Base-by-base conservation (phyloP, 2,329 filamentous ascomycete species). In the Tolypocladium album region DNA sequence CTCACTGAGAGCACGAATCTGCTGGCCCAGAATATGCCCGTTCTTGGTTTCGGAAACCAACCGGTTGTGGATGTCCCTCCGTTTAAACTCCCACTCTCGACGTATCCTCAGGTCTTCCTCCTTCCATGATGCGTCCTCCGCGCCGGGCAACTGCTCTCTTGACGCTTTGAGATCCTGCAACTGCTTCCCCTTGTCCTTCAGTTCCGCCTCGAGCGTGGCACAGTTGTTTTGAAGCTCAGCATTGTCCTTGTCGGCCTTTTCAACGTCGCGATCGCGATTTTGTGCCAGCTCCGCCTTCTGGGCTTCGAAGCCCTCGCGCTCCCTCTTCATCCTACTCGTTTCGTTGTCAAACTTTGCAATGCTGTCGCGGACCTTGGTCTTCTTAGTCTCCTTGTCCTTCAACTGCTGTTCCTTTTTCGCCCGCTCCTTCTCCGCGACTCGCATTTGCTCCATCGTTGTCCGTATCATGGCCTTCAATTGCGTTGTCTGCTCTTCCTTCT, bases 401-500 rank as follows among this genome's bases (percentile, higher is more conserved):
- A 92, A 69, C 11, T 82, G 68, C 66, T 86, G 86, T 69, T 97
- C 90, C 68, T 90, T 89, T 68, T 92, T 90, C 0, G 83, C 81
- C 66, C 88, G 89, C 62, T 89, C 88, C 64, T 88, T 89, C 69
- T 95, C 88, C 1, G 90, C 88, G 5, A 86, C 82, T 56, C 91
- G 86, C 77, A 95, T 96, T 64, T 89, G 81, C 58, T 90, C 86
- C 71, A 95, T 91, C 7, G 92, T 85, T 55, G 84, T 85, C 58
- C 90, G 87, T 58, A 95, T 87, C 69, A 93, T 88, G 63, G 88
- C 88, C 68, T 89, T 90, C 59, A 97, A 75, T 69, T 92, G 91
- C 53, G 90, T 87, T 56, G 91, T 97, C 57, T 87, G 89, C 68
- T 95, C 91, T 64, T 97, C 93, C 72, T 95, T 96, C 69, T 96